Base-by-base conservation (phyloP, 2,329 filamentous ascomycete genomes). In the Cladosporium sp. region DNA sequence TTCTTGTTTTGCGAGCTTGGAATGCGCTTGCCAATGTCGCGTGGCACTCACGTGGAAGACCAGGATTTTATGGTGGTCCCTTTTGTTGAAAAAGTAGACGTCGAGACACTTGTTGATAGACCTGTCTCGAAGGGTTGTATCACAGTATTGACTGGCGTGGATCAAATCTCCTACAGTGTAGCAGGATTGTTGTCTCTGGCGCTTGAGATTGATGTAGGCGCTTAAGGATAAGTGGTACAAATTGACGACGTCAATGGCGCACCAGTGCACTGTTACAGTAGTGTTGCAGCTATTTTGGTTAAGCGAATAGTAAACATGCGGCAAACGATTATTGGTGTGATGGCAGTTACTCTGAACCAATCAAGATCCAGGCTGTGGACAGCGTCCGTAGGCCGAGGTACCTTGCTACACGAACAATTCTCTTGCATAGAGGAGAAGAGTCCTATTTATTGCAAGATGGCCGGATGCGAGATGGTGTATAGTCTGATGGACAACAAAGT, bases 201-300 rank as follows among this genome's bases (percentile, higher is more conserved):
- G 24, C 19, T 12, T 32, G 32, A 37, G 32, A 17, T 24, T 36
- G 15, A 37, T 19, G 49, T 15, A 19, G 37, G 28, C 37, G 51
- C 37, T 36, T 44, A 20, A 17, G 19, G 20, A 25, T 19, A n/a
- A 35, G 32, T 55, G 39, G 40, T 47, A 5, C 22, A 55, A 20
- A 47, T 39, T 55, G 40, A 9, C 52, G 52, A 55, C 40, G 52
- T 47, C 52, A 55, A 55, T 55, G 52, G 52, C 52, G 52, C 17
- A 20, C 37, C 12, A 25, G 20, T 25, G 15, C 32, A 17, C 7
- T n/a, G n/a, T 34, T 25, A 5, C 13, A 6, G 9, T 19, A 17
- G 34, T 50, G 19, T 50, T 13, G 47, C n/a, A n/a, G n/a, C n/a
- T n/a, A n/a, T 50, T 25, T 50, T 32, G 47, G 37, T 24, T 25